Evolutionary conservation across 371 early-diverging fungal species (phyloP).

Genomic region (Circinella umbellata): DNA sequence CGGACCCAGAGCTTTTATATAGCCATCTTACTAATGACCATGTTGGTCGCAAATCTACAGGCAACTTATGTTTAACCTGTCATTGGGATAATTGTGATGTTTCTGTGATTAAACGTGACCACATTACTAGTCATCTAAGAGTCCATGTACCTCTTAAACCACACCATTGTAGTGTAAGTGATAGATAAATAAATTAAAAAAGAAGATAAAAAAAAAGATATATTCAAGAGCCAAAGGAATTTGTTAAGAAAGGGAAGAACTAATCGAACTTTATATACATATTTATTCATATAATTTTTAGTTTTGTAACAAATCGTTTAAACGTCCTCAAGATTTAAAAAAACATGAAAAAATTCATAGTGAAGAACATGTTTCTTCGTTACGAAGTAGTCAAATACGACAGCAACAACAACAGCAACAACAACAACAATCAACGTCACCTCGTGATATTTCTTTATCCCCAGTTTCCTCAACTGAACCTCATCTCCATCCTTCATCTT

Average conservation of each 20-base stretch:
- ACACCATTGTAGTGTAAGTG: constrained; percentile 70
- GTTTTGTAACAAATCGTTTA: constrained; percentile 80
- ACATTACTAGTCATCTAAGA: constrained; percentile 91
- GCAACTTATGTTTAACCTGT: constrained; percentile 88
- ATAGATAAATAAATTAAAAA: too few relatives aligned
- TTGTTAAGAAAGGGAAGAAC: neutral
- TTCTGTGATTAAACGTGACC: constrained; percentile 85
- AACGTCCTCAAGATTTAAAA: constrained; percentile 89
- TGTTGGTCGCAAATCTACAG: constrained; percentile 88
- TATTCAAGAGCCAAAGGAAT: too few relatives aligned
- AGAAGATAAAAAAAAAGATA: too few relatives aligned
- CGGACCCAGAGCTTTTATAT: constrained; percentile 83
- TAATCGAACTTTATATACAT: neutral
- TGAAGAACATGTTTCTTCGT: constrained; percentile 42
- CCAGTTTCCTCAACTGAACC: constrained; percentile 14
- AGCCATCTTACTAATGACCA: constrained; percentile 86
- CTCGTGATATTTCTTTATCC: constrained; percentile 21
- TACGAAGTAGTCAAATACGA: constrained; percentile 10
- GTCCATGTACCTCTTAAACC: constrained; percentile 94
- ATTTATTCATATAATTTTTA: constrained; percentile 20
- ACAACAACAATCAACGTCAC: constrained; percentile 21
- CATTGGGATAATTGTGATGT: constrained; percentile 86
- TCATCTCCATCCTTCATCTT: constrained; percentile 16
- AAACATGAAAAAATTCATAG: constrained; percentile 87
- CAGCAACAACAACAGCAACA: constrained; percentile 10